Base-by-base conservation (phyloP, 352 stramenopile genomes). In the Phytophthora chlamydospora region DNA sequence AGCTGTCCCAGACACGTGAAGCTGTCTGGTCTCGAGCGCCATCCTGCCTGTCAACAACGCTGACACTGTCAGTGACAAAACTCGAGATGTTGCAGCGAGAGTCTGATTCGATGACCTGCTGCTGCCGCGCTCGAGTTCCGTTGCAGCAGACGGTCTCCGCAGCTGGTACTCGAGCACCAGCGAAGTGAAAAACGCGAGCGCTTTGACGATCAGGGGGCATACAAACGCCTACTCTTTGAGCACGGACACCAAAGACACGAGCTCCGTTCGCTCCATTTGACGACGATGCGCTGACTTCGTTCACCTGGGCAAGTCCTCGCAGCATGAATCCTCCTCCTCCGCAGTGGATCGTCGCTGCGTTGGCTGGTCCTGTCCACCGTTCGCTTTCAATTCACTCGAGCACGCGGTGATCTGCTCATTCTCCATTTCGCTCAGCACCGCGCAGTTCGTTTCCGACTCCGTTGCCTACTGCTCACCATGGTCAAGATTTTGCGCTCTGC, bases 181-280 rank as follows among this genome's bases (percentile, higher is more conserved):
- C 21, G 21, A 24, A 24, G 21, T 10, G 45, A 43, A 38, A 64
- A 45, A 14, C 29, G n/a, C 39, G 33, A 47, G 49, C 45, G 58
- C 58, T 61, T 66, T 61, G 58, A 60, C 41, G 9, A 35, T 29
- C 49, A 33, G 16, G 31, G 24, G 29, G 41, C 49, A 66, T 66
- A 66, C 58, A 61, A 66, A 55, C 17, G 36, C 42, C 19, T 36
- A 54, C 48, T 55, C 33, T 53, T 60, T 54, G 48, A 60, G 48
- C 24, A 55, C 58, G 49, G 42, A 60, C 58, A 66, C 40, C 48
- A 66, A 58, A 59, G 48, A 66, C 56, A 64, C 19, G 56, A 58
- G 17, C 45, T 49, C 24, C 21, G 9, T 58, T 58, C 44, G 43
- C 45, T 49, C 21, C 21, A 10, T 58, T 58, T 50, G 43, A 49